Evolutionary conservation across 106 monocot species (phyloP), one percentile per base, ranked within the genome.

Genomic region (Dioscorea dumetorum): DNA sequence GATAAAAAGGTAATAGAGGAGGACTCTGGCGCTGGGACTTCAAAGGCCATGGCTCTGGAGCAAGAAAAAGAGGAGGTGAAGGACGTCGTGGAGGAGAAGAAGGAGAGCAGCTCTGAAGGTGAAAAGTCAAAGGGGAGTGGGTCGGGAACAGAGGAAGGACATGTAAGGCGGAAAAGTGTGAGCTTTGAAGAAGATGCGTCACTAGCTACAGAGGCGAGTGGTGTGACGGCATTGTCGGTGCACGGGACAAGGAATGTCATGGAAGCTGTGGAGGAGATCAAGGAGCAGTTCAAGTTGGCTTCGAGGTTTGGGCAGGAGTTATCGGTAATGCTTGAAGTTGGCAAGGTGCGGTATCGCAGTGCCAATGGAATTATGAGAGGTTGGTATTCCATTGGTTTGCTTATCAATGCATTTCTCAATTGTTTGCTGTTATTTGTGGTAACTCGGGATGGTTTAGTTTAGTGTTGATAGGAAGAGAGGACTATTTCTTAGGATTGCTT

Each of bases 221-320:
- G 73, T 21, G 32, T 12, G 22, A 59, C 64, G 2, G 78, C 68
- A 32, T 67, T 66, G 3, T 73, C 60, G 24, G 58, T 32, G 13
- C 50, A 67, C 24, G 85, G 62, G 12, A 78, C 50, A 0, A 87
- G 72, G 68, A 82, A 84, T 84, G 74, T 85, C 12, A 48, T 53
- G 31, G 87, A 87, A 61, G 92, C 70, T 20, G 79, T 84, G 50
- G 54, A 76, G 58, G 89, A 84, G 67, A 87, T 97, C n/a, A 89
- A 80, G 50, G 63, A 78, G 49, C 79, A 81, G 64, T 97, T 97
- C 33, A 32, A 68, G 9, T 64, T 50, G 12, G 97, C 80, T 5
- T 41, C 80, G 13, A 60, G n/a, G 54, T 82, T 70, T 58, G 84
- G 78, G 12, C 68, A 77, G 53, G 97, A 80, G 70, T 79, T 92